A percentile compares a stretch with the other conserved stretches of the same genome.
Conservation (phyloP, 1,284 basidiomycete species). For the Psilocybe mexicana region DNA sequence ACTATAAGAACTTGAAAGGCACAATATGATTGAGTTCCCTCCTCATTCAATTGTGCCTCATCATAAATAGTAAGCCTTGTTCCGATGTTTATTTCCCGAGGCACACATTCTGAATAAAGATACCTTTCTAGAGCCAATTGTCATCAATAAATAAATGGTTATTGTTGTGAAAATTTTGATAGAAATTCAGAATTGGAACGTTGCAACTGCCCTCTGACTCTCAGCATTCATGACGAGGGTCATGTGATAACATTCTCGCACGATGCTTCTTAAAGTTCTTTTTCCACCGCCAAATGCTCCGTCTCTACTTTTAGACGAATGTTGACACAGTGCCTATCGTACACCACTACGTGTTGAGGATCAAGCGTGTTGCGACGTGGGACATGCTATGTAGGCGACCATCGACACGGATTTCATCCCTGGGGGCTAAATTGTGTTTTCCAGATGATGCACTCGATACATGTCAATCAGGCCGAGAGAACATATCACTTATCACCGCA, state of each 20-base stretch:
- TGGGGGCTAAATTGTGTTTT: constrained; percentile 19
- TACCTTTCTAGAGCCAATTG: constrained; percentile 8
- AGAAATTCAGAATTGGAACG: too few species aligned
- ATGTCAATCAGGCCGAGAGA: constrained; percentile 18
- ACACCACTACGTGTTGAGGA: constrained; percentile 23
- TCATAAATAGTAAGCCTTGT: constrained; percentile 14
- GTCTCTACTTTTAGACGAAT: constrained; percentile 15
- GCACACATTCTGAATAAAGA: neutral
- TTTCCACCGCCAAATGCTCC: constrained; percentile 16
- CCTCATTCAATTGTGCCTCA: neutral
- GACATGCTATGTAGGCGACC: constrained; percentile 23
- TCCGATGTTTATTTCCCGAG: constrained; percentile 3
- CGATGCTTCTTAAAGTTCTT: constrained; percentile 8
- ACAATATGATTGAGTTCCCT: neutral
- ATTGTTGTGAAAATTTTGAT: too few species aligned
- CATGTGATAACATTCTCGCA: constrained; percentile 15
- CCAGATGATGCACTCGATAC: constrained; percentile 17
- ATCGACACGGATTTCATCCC: constrained; percentile 14
- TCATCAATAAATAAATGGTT: neutral
- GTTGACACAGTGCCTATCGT: constrained; percentile 16
- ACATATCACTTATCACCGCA: constrained; percentile 24
- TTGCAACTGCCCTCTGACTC: neutral
- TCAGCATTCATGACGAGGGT: constrained; percentile 13
- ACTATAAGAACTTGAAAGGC: constrained; percentile 18
- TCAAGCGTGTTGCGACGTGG: constrained; percentile 28